Evolutionary conservation across 352 stramenopile species (phyloP).

Genomic region (Nothophytophthora sp.): DNA sequence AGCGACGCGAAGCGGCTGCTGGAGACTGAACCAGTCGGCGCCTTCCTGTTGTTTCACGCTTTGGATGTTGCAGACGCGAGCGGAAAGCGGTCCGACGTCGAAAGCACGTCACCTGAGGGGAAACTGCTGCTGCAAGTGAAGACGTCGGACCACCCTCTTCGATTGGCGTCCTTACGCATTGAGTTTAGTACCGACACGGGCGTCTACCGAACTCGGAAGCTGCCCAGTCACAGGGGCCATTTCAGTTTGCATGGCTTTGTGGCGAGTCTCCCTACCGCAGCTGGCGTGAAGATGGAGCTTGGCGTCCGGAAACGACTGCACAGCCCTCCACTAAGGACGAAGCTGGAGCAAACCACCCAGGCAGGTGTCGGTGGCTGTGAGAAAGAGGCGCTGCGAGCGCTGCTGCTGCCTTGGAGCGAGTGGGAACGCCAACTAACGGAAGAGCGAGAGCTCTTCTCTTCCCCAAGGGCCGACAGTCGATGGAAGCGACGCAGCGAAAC

Average conservation of each 20-base stretch:
- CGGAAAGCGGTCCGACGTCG: neutral
- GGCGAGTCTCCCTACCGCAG: constrained; percentile 33
- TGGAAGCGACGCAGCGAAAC: constrained; percentile 37
- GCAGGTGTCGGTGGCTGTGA: too few relatives aligned
- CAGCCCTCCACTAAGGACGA: constrained; percentile 14
- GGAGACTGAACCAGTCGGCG: constrained; percentile 24
- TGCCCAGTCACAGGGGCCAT: constrained; percentile 18
- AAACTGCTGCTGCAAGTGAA: constrained; percentile 47
- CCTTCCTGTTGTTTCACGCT: constrained; percentile 47
- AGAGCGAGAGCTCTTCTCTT: constrained; percentile 6
- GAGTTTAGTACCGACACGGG: constrained; percentile 26
- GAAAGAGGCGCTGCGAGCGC: constrained; percentile 5
- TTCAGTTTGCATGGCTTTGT: constrained; percentile 55
- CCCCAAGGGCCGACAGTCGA: constrained; percentile 1
- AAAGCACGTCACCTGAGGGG: neutral
- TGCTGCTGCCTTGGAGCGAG: constrained; percentile 28
- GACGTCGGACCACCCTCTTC: constrained; percentile 35
- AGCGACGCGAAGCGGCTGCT: constrained; percentile 32
- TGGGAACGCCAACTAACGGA: constrained; percentile 30
- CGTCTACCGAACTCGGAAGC: constrained; percentile 39
- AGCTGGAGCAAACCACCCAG: constrained; percentile 9
- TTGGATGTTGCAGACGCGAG: neutral
- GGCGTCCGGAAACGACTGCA: constrained; percentile 35
- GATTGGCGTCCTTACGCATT: constrained; percentile 40
- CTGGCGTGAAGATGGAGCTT: constrained; percentile 32